Conservation (phyloP, 225 moss, liverwort and hornwort genomes). For the Pleurozium schreberi region DNA sequence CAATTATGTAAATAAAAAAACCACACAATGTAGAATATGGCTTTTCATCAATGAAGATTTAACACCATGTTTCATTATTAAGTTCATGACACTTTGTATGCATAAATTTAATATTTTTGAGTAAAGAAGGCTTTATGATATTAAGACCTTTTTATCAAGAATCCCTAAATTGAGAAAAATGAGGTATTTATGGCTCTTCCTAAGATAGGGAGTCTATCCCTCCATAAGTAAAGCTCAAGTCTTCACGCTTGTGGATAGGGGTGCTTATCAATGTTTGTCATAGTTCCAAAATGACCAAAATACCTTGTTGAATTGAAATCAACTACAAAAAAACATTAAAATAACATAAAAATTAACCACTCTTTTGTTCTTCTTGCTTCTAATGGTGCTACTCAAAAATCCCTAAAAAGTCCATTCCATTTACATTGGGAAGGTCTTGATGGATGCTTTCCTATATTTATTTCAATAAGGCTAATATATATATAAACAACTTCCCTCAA, state of each 20-base stretch:
- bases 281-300: fast-evolving
- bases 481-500: too few relatives aligned
- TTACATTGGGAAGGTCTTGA: too few relatives aligned
- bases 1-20: neutral
- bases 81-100: neutral
- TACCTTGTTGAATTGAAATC: fast-evolving
- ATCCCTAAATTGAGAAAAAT: too few relatives aligned
- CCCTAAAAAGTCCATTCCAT: neutral
- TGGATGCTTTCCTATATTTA: neutral
- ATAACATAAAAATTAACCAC: neutral
- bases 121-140: neutral
- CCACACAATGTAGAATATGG: neutral
- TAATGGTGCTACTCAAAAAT: too few relatives aligned
- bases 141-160: neutral
- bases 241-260: too few relatives aligned
- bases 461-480: too few relatives aligned
- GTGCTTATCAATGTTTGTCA: too few relatives aligned
- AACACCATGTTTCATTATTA: neutral
- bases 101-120: neutral
- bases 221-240: neutral
- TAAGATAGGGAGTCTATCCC: fast-evolving
- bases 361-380: neutral
- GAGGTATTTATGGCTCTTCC: fast-evolving
- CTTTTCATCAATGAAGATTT: neutral
- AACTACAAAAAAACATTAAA: fast-evolving